A percentile compares a stretch with the other conserved stretches of the same genome.
Conservation (phyloP, 345 rosid genomes). For the Salix koriyanagi region DNA sequence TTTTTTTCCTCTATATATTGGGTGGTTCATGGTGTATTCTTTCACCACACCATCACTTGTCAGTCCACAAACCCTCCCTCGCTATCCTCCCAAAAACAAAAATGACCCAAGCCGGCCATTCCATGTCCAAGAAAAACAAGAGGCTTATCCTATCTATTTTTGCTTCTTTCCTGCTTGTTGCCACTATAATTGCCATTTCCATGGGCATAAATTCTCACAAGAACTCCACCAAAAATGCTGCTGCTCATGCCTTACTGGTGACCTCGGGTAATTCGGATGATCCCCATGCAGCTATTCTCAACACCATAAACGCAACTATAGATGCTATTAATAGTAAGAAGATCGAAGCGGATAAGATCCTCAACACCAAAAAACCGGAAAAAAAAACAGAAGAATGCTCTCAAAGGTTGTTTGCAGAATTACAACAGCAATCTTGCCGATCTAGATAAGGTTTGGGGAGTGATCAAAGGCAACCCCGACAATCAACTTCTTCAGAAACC, state of each 20-base stretch:
- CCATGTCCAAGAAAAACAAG: conserved; percentile 28
- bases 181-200: conserved; percentile 39
- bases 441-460: conserved; percentile 44
- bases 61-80: neutral
- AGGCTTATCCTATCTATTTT: conserved; percentile 33
- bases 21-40: neutral
- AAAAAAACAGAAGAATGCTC: conserved; percentile 54
- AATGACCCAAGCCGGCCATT: conserved; percentile 21
- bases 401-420: conserved; percentile 70
- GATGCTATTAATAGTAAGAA: conserved; percentile 18
- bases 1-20: neutral
- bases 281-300: conserved; percentile 30
- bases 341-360: conserved; percentile 11
- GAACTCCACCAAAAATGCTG: neutral
- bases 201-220: conserved; percentile 31
- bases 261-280: conserved; percentile 41
- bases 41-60: neutral
- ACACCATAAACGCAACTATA: conserved; percentile 16
- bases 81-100: neutral
- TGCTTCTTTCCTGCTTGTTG: conserved; percentile 35
- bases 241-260: conserved; percentile 49
- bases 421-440: conserved; percentile 74
- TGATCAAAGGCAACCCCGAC: conserved; percentile 47
- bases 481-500: conserved; percentile 49
- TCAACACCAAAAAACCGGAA: conserved; percentile 19